Conservation (phyloP, 192 early-diverging fungal genomes). For the Entomortierella lignicola region DNA sequence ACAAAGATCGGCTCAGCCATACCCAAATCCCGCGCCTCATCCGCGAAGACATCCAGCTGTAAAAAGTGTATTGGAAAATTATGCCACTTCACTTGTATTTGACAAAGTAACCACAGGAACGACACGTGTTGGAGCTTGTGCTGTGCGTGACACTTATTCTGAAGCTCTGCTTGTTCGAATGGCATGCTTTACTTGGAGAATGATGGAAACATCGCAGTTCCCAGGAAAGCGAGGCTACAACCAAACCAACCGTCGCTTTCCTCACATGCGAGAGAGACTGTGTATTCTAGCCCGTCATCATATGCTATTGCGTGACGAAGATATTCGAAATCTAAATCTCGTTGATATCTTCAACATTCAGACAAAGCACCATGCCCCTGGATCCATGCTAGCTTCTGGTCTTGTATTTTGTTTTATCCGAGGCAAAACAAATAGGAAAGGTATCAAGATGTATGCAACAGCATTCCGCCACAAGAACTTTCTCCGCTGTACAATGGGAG, state of each 20-base stretch:
- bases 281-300: slow-evolving; percentile 1
- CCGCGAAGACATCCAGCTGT: slow-evolving; percentile 3
- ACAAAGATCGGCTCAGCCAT: background rate
- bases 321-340: slow-evolving; percentile 27
- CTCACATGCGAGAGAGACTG: slow-evolving; percentile 15
- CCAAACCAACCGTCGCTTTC: slow-evolving; percentile 1
- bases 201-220: background rate
- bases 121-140: background rate
- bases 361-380: background rate
- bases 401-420: slow-evolving; percentile 25
- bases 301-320: slow-evolving; percentile 22
- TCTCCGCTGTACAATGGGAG: slow-evolving; percentile 27
- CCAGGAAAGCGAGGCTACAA: slow-evolving; percentile 10
- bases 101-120: background rate
- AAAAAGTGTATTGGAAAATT: slow-evolving; percentile 8
- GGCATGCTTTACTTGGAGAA: slow-evolving; percentile 9
- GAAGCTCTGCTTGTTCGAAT: slow-evolving; percentile 1
- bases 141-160: slow-evolving; percentile 12
- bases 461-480: slow-evolving; percentile 33
- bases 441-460: slow-evolving; percentile 11
- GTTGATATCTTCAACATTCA: slow-evolving; percentile 17
- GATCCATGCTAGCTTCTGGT: slow-evolving; percentile 19
- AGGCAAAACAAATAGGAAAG: slow-evolving; percentile 30
- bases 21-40: slow-evolving; percentile 2
- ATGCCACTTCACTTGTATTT: no score